Percentiles rank a stretch among this genome's conserved stretches.
These are phyloP conservation scores for Calvatia gigantea DNA, from an alignment of 768 basidiomycete species.

Conservation along the genomic window DNA sequence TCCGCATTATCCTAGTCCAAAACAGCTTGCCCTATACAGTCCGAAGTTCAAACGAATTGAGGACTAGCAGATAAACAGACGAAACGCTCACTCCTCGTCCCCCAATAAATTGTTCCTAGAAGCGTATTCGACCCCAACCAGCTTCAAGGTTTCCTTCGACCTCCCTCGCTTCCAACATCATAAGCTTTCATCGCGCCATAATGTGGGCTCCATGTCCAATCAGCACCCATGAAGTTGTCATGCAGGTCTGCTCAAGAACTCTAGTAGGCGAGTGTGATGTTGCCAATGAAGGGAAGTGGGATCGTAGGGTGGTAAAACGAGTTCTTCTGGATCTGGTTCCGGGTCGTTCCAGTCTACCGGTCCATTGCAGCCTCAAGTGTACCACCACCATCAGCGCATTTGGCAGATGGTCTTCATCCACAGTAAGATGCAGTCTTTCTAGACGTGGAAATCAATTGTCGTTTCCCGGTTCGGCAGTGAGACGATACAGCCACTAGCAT, in stretches of 20 bases:
- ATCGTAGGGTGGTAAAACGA: background rate
- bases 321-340: background rate
- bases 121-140: too few relatives aligned
- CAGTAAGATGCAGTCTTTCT: background rate
- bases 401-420: background rate
- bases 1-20: too few relatives aligned
- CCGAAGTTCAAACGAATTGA: too few relatives aligned
- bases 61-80: too few relatives aligned
- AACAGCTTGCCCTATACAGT: too few relatives aligned
- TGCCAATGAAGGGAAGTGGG: background rate
- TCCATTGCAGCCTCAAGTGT: background rate
- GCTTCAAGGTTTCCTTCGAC: background rate
- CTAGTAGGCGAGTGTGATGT: background rate
- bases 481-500: background rate
- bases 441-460: background rate
- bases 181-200: background rate
- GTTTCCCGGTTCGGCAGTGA: background rate
- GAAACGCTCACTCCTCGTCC: too few relatives aligned
- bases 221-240: background rate
- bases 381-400: background rate
- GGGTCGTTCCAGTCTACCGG: background rate
- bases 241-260: background rate
- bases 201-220: background rate
- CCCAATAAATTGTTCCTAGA: too few relatives aligned
- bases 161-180: background rate